A percentile compares a stretch with the other conserved stretches of the same genome.
phyloP scores from a whole-genome alignment of 1,284 basidiomycete genomes.

The Trichosporon ovoides region DNA sequence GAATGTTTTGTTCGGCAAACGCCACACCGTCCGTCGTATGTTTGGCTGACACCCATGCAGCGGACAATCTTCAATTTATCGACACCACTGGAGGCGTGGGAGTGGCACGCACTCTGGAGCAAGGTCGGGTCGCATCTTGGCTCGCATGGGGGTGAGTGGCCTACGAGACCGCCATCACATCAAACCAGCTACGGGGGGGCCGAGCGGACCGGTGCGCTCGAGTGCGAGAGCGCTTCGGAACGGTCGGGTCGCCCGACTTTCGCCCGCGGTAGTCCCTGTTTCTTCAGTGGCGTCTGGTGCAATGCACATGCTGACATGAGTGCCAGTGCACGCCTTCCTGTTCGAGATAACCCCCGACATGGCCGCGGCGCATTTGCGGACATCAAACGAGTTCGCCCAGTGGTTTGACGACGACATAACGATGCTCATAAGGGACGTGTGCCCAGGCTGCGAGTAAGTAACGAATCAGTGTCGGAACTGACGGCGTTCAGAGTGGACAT shows the following conservation, averaged over 20 bases:
- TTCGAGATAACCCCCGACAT: slow-evolving; percentile 2
- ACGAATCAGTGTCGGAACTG: neutral
- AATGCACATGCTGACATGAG: neutral
- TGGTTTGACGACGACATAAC: slow-evolving; percentile 5
- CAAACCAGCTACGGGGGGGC: too few species aligned
- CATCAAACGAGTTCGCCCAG: slow-evolving; percentile 1
- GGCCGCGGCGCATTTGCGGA: neutral
- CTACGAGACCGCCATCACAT: neutral
- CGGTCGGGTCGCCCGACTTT: neutral
- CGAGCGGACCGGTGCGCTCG: too few species aligned
- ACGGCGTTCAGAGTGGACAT: neutral
- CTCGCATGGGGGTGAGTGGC: slow-evolving; percentile 1
- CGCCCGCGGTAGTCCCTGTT: too few species aligned
- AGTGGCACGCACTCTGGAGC: slow-evolving; percentile 1
- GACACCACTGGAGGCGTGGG: slow-evolving; percentile 2
- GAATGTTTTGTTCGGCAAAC: too few species aligned
- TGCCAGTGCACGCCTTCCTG: neutral
- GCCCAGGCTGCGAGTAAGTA: neutral
- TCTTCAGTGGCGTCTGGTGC: too few species aligned
- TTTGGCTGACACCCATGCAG: neutral
- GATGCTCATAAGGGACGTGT: neutral
- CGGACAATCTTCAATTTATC: slow-evolving; percentile 3
- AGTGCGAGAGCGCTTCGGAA: too few species aligned
- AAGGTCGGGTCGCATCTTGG: slow-evolving; percentile 1
- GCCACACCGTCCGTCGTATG: too few species aligned